phyloP scores from a whole-genome alignment of 345 rosid genomes.

The Salix exigua region DNA sequence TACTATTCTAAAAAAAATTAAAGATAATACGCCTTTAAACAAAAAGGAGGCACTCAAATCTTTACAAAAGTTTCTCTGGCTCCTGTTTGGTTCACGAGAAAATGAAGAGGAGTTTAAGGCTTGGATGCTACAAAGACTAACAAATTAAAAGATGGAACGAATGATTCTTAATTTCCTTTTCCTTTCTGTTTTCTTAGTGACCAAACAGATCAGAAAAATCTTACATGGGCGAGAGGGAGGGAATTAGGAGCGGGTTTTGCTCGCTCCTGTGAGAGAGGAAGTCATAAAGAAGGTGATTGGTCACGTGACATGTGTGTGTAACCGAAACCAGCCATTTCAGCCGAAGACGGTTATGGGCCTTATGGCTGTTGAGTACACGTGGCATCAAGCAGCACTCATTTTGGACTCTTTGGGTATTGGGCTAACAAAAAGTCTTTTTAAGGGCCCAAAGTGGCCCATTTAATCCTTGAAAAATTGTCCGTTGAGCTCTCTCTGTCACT shows the following conservation, averaged over 20 bases:
- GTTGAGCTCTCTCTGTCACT: neutral
- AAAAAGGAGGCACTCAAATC: too few relatives aligned
- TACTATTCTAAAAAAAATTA: neutral
- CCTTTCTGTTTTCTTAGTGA: slow-evolving; percentile 1
- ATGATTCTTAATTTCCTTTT: neutral
- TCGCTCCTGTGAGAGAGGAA: neutral
- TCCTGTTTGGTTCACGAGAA: too few relatives aligned
- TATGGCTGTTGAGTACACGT: neutral
- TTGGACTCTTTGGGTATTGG: neutral
- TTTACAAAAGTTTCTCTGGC: too few relatives aligned
- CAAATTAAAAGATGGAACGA: neutral
- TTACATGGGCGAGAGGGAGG: neutral
- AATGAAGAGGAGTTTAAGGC: neutral
- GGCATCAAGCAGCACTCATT: neutral
- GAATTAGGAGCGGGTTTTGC: neutral
- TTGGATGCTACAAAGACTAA: neutral
- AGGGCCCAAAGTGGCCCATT: slow-evolving; percentile 7
- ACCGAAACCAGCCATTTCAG: slow-evolving; percentile 11
- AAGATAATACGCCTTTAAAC: neutral
- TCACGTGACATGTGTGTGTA: neutral
- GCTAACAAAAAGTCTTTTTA: neutral
- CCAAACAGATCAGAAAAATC: neutral
- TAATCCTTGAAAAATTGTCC: neutral
- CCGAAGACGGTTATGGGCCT: slow-evolving; percentile 21
- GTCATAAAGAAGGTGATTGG: neutral